Percentiles rank a stretch among this genome's conserved stretches.
phyloP scores from a whole-genome alignment of 2,329 filamentous ascomycete genomes.

The Pseudogymnoascus pannorum region DNA sequence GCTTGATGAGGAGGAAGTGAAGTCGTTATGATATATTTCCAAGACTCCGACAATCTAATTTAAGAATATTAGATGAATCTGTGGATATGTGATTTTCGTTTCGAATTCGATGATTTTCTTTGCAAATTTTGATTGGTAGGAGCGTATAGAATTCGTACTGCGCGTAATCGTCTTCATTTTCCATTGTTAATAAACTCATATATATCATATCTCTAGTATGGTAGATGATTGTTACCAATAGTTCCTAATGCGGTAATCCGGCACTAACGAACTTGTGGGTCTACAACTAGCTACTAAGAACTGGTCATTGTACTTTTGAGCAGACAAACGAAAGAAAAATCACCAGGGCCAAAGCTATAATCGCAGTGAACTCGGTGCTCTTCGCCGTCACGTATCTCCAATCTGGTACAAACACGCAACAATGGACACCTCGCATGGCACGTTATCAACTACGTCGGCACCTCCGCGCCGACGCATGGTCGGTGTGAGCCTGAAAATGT shows the following conservation, averaged over 20 bases:
- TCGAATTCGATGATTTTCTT: too few relatives aligned
- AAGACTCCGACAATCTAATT: neutral
- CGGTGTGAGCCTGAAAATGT: constrained; percentile 72
- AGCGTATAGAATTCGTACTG: neutral
- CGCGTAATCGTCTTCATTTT: neutral
- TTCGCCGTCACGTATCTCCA: neutral
- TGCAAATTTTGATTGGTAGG: too few relatives aligned
- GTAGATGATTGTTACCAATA: neutral
- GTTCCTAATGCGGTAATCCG: neutral
- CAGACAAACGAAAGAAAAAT: neutral
- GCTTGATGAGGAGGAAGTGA: neutral
- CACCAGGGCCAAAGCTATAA: neutral
- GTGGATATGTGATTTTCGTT: too few relatives aligned
- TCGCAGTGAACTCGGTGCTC: neutral
- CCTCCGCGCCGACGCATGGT: constrained; percentile 52
- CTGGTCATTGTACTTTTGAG: neutral
- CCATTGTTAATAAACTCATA: neutral
- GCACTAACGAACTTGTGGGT: neutral
- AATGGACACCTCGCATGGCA: neutral
- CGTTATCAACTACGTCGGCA: constrained; percentile 20
- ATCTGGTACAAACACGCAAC: neutral
- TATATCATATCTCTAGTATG: neutral
- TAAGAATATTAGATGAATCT: neutral
- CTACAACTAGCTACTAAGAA: too few relatives aligned
- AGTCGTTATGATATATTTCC: neutral